A percentile compares a stretch with the other conserved stretches of the same genome.
phyloP scores from a whole-genome alignment of 2,329 filamentous ascomycete genomes.

The Pestalotiopsis sp. region DNA sequence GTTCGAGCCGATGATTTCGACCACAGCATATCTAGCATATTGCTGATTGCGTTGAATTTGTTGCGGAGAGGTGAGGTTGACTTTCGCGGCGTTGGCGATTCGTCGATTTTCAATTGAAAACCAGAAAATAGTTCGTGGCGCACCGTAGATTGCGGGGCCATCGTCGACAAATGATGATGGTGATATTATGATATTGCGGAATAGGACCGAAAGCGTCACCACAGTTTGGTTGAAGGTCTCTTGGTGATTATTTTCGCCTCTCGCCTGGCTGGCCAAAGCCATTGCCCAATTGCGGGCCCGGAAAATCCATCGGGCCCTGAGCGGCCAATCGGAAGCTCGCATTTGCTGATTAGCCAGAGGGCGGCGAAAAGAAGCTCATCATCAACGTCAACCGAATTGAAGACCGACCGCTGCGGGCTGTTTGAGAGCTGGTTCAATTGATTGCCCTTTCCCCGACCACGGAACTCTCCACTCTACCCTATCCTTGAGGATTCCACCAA shows the following conservation, averaged over 20 bases:
- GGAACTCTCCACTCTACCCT: conserved; percentile 9
- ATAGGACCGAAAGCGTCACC: neutral
- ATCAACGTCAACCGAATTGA: conserved; percentile 17
- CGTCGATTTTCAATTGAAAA: neutral
- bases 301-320: conserved; percentile 7
- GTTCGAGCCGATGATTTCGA: too few relatives aligned
- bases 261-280: neutral
- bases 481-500: conserved; percentile 1
- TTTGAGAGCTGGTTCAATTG: neutral
- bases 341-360: conserved; percentile 16
- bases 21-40: too few relatives aligned
- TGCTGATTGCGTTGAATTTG: too few relatives aligned
- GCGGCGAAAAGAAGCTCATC: conserved; percentile 18
- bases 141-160: neutral
- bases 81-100: neutral
- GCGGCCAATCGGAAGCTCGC: conserved; percentile 14
- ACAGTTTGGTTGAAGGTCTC: neutral
- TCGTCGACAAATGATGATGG: neutral
- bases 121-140: neutral
- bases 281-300: neutral
- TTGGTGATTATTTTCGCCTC: conserved; percentile 6
- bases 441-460: neutral
- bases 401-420: conserved; percentile 5
- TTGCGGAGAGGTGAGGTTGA: neutral
- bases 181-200: neutral